A percentile compares a stretch with the other conserved stretches of the same genome.
Evolutionary conservation across 371 early-diverging fungal species (phyloP).

Genomic region (Rhizopus delemar): DNA sequence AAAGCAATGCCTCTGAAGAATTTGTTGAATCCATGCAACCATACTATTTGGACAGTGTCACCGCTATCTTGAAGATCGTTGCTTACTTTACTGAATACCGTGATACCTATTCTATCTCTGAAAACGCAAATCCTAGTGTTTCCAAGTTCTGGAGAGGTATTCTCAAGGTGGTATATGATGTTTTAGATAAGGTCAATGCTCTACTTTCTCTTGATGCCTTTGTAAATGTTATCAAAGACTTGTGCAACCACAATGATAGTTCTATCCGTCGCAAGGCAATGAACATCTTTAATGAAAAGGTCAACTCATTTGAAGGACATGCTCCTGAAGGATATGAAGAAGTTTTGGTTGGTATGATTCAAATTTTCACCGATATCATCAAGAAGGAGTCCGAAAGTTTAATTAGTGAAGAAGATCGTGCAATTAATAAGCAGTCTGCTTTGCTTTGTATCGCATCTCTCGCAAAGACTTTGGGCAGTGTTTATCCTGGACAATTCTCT

Average conservation of each 20-base stretch:
- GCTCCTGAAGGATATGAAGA: conserved; percentile 46
- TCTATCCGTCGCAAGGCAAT: conserved; percentile 81
- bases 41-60: conserved; percentile 55
- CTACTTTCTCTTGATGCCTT: conserved; percentile 77
- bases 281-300: conserved; percentile 72
- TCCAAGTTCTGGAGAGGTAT: conserved; percentile 65
- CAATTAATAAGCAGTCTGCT: conserved; percentile 79
- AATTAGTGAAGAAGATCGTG: conserved; percentile 44
- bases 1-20: conserved; percentile 40
- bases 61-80: conserved; percentile 52
- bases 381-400: conserved; percentile 43
- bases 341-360: conserved; percentile 49
- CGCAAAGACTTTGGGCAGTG: conserved; percentile 65
- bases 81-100: conserved; percentile 54
- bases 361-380: conserved; percentile 47
- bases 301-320: conserved; percentile 53
- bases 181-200: conserved; percentile 75
- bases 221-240: conserved; percentile 63
- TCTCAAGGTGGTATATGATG: conserved; percentile 65
- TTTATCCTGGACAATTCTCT: conserved; percentile 64
- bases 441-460: conserved; percentile 78
- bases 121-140: conserved; percentile 36
- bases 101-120: conserved; percentile 37
- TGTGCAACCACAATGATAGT: conserved; percentile 69
- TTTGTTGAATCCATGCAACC: conserved; percentile 48